A percentile compares a stretch with the other conserved stretches of the same genome.
Conservation (phyloP, 305 asterid genomes). For the Rubia peregrina region DNA sequence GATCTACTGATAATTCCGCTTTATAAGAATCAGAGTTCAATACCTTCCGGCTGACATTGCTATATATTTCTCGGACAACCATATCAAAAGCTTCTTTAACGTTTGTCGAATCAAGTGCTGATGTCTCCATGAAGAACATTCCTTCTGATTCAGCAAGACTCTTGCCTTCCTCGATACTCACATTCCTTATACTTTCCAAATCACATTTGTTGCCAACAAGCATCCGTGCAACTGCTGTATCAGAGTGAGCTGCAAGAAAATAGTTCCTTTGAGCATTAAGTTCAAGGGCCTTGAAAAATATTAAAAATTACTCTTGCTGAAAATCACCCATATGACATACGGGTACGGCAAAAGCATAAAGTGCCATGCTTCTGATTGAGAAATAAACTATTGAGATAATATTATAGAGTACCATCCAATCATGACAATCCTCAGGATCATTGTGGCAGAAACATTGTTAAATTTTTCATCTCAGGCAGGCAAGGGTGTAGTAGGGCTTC, state of each 20-base stretch:
- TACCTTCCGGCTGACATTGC: slow-evolving; percentile 72
- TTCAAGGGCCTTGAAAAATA: not conserved
- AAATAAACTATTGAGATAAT: not conserved
- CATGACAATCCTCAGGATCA: not conserved
- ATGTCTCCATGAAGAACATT: slow-evolving; percentile 80
- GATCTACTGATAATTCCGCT: slow-evolving; percentile 56
- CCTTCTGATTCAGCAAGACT: slow-evolving; percentile 76
- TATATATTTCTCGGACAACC: slow-evolving; percentile 66
- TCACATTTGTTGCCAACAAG: slow-evolving; percentile 78
- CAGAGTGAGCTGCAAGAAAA: slow-evolving; percentile 65
- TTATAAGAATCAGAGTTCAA: slow-evolving; percentile 80
- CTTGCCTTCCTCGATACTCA: slow-evolving; percentile 72
- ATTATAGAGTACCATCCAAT: too few relatives aligned
- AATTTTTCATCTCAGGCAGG: not conserved
- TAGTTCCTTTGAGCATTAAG: slow-evolving; percentile 3
- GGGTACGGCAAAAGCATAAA: not conserved
- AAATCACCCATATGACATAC: not conserved
- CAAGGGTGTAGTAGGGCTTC: too few relatives aligned
- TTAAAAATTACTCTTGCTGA: not conserved
- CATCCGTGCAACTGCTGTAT: slow-evolving; percentile 63
- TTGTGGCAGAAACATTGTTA: not conserved
- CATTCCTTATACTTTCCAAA: slow-evolving; percentile 63
- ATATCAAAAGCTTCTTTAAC: slow-evolving; percentile 65
- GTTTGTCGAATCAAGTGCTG: slow-evolving; percentile 70
- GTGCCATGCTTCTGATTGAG: not conserved